These are phyloP conservation scores for Lichina pygmaea DNA, from an alignment of 495 filamentous ascomycete genomes.

Conservation along the genomic window DNA sequence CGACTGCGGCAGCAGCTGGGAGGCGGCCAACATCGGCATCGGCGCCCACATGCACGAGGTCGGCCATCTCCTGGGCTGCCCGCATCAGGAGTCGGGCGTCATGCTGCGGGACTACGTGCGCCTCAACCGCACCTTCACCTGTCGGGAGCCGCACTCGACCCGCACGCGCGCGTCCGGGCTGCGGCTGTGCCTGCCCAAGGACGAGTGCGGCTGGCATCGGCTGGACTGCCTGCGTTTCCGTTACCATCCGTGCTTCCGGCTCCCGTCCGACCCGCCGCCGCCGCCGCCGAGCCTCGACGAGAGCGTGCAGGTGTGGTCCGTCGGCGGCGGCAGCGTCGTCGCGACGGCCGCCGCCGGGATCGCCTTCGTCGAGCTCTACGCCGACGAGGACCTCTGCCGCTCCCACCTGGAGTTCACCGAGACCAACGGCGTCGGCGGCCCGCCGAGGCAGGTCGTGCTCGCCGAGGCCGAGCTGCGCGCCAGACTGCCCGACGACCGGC, in stretches of 20 bases:
- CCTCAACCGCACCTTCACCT: constrained; percentile 58
- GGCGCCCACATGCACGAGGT: constrained; percentile 77
- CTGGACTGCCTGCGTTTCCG: constrained; percentile 71
- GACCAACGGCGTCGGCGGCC: constrained; percentile 22
- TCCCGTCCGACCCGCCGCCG: constrained; percentile 45
- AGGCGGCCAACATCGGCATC: constrained; percentile 73
- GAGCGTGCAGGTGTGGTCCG: constrained; percentile 68
- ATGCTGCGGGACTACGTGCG: constrained; percentile 72
- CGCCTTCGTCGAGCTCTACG: constrained; percentile 54
- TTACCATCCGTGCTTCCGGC: constrained; percentile 69
- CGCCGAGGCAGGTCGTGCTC: constrained; percentile 43
- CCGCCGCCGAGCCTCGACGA: constrained; percentile 23
- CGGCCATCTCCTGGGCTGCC: constrained; percentile 67
- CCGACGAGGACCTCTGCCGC: constrained; percentile 48
- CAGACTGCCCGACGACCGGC: constrained; percentile 39
- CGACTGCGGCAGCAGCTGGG: constrained; percentile 70
- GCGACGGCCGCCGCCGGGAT: constrained; percentile 62
- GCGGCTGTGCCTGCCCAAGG: constrained; percentile 38
- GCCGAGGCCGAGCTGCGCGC: constrained; percentile 49
- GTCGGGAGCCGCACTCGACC: constrained; percentile 56
- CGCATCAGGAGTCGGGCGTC: constrained; percentile 62
- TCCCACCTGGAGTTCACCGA: constrained; percentile 54
- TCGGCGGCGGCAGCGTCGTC: constrained; percentile 55
- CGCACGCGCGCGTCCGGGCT: constrained; percentile 55
- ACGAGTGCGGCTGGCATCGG: constrained; percentile 74